These are phyloP conservation scores for Globisporangium recalcitrans DNA, from an alignment of 352 stramenopile species.

Conservation along the genomic window DNA sequence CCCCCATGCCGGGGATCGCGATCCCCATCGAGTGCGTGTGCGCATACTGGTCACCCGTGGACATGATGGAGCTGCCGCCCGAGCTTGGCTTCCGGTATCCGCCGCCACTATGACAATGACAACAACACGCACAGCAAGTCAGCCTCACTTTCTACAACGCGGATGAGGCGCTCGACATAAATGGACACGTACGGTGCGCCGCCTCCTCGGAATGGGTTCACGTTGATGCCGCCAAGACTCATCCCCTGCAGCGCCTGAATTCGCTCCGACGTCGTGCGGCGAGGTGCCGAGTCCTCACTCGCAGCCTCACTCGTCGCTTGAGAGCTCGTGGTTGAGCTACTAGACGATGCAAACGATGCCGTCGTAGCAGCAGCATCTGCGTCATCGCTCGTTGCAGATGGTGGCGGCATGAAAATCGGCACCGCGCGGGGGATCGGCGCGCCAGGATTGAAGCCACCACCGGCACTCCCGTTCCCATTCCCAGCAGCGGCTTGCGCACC, in stretches of 20 bases:
- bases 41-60: slow-evolving; percentile 77
- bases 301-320: slow-evolving; percentile 2
- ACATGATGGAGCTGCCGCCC: slow-evolving; percentile 66
- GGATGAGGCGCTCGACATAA: neutral
- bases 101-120: slow-evolving; percentile 21
- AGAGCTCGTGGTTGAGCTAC: neutral
- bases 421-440: slow-evolving; percentile 11
- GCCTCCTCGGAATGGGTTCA: slow-evolving; percentile 72
- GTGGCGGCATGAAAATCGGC: slow-evolving; percentile 16
- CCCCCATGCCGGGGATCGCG: slow-evolving; percentile 75
- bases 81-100: slow-evolving; percentile 37
- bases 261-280: slow-evolving; percentile 36
- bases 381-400: slow-evolving; percentile 14
- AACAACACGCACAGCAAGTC: neutral
- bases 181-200: slow-evolving; percentile 19
- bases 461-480: neutral
- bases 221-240: slow-evolving; percentile 68
- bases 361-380: neutral
- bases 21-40: slow-evolving; percentile 64
- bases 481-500: slow-evolving; percentile 32
- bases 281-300: slow-evolving; percentile 11
- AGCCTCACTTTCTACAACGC: neutral
- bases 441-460: slow-evolving; percentile 5
- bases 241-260: slow-evolving; percentile 78
- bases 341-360: neutral